Conservation (phyloP, 257 asterid genomes). For the Plectranthus barbatus region DNA sequence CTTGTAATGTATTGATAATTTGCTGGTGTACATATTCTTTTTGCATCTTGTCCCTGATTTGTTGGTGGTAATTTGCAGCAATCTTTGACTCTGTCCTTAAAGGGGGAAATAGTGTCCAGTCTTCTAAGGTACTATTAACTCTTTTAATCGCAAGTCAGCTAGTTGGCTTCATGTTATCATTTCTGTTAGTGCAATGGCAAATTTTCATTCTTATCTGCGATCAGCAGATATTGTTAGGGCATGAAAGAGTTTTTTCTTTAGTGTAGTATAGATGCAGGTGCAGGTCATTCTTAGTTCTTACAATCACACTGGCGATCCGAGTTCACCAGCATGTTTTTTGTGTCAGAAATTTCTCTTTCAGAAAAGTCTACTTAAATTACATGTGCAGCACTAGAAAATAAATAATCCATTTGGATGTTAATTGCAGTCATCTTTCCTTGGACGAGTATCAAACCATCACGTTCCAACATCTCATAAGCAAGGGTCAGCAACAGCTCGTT, state of each 20-base stretch:
- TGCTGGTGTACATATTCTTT: background rate
- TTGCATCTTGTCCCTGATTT: conserved; percentile 14
- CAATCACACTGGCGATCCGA: background rate
- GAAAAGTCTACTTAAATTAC: background rate
- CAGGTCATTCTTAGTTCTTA: conserved; percentile 2
- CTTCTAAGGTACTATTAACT: conserved; percentile 52
- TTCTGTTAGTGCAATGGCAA: background rate
- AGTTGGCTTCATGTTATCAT: background rate
- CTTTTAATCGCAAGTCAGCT: background rate
- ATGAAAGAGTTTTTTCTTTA: background rate
- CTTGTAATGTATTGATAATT: background rate
- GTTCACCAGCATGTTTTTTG: background rate
- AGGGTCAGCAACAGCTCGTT: conserved; percentile 52
- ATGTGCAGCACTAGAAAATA: background rate
- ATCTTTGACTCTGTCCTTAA: conserved; percentile 60
- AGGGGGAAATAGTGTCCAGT: conserved; percentile 41
- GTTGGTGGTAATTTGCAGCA: conserved; percentile 44
- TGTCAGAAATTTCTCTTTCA: background rate
- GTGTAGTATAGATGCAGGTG: background rate
- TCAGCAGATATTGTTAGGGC: background rate
- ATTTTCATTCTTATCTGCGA: conserved; percentile 1
- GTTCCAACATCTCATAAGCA: conserved; percentile 59
- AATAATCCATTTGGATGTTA: background rate
- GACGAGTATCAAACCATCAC: conserved; percentile 50
- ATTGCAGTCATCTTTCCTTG: conserved; percentile 82